Evolutionary conservation across 1,284 basidiomycete species (phyloP).

Genomic region (Pyrrhoderma noxium): DNA sequence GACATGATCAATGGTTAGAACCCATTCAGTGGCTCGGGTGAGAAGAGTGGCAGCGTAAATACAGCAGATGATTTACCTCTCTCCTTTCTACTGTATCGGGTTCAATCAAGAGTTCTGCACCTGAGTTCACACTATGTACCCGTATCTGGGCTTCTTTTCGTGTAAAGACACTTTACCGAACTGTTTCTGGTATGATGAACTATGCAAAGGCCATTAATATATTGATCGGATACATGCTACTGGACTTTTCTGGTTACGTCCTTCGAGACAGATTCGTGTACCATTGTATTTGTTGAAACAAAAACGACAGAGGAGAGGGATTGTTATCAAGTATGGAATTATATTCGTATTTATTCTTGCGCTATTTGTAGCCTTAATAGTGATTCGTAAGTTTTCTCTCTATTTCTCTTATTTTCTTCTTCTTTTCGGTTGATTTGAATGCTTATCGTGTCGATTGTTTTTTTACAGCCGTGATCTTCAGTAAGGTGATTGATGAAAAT

Average conservation of each 20-base stretch:
- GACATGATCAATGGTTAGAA: constrained; percentile 76
- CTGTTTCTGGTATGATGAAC: too few relatives aligned
- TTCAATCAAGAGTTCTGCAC: too few relatives aligned
- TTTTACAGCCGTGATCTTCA: constrained; percentile 54
- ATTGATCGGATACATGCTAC: constrained; percentile 71
- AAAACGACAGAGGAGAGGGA: constrained; percentile 79
- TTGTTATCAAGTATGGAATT: constrained; percentile 67
- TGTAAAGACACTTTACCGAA: too few relatives aligned
- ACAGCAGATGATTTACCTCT: too few relatives aligned
- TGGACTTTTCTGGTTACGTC: constrained; percentile 68
- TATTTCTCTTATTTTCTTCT: constrained; percentile 3
- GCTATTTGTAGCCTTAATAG: constrained; percentile 72
- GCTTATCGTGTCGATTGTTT: constrained; percentile 10
- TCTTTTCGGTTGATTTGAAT: too few relatives aligned
- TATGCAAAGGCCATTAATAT: too few relatives aligned
- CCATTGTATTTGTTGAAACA: constrained; percentile 90
- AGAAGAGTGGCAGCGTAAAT: too few relatives aligned
- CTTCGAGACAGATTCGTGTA: constrained; percentile 86
- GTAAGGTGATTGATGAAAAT: constrained; percentile 46
- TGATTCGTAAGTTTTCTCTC: constrained; percentile 52
- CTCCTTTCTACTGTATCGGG: too few relatives aligned
- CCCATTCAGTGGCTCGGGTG: constrained; percentile 72
- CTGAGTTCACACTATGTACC: too few relatives aligned
- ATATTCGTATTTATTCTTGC: constrained; percentile 63
- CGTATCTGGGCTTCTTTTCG: too few relatives aligned